phyloP scores from a whole-genome alignment of 164 flowering plant species.

The Buxus sempervirens region DNA sequence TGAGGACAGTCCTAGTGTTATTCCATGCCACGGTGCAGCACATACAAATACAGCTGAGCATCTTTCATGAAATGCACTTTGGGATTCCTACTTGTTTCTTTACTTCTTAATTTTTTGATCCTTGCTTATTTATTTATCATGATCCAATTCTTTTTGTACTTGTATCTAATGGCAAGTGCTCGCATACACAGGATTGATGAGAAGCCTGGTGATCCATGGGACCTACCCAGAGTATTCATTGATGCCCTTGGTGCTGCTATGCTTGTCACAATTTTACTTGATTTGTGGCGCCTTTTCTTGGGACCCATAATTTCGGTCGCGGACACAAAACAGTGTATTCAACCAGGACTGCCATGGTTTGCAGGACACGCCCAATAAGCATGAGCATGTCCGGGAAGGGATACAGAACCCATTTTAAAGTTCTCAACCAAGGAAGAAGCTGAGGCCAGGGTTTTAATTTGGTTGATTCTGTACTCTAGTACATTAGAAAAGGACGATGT shows the following conservation, averaged over 20 bases:
- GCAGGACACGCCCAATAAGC: slow-evolving; percentile 26
- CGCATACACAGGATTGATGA: slow-evolving; percentile 71
- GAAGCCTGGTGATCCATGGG: slow-evolving; percentile 72
- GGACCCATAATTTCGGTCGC: slow-evolving; percentile 69
- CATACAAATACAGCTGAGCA: no score
- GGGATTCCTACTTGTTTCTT: no score
- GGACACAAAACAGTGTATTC: slow-evolving; percentile 54
- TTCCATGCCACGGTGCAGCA: no score
- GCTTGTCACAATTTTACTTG: slow-evolving; percentile 91
- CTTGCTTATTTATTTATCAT: not conserved
- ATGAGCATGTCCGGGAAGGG: not conserved
- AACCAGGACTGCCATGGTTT: slow-evolving; percentile 84
- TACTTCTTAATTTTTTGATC: not conserved
- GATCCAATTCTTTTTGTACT: not conserved
- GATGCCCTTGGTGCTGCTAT: slow-evolving; percentile 94
- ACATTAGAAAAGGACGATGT: not conserved
- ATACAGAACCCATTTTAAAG: not conserved
- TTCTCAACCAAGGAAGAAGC: not conserved
- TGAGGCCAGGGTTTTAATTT: not conserved
- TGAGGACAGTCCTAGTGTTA: no score
- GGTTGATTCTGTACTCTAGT: not conserved
- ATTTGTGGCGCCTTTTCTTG: slow-evolving; percentile 83
- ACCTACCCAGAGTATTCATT: slow-evolving; percentile 77
- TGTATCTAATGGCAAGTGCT: slow-evolving; percentile 1
- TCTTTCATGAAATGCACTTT: no score